Evolutionary conservation across 306 rosid genomes (phyloP).

Genomic region (Quillaja saponaria): DNA sequence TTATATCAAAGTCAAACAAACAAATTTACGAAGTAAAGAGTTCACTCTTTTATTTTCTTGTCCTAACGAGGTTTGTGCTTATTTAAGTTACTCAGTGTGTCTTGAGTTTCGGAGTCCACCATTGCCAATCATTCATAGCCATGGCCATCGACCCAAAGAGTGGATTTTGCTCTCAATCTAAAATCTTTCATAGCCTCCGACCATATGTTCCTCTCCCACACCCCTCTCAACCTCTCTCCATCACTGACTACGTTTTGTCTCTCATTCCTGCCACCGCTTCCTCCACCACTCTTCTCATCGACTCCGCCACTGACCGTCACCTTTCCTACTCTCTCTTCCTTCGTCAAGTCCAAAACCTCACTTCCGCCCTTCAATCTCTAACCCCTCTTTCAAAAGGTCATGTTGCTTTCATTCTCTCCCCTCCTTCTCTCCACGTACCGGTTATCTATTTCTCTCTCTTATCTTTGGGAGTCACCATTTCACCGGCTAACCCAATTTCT

Average conservation of each 20-base stretch:
- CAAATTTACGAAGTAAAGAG: no score
- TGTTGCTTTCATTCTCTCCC: slow-evolving; percentile 71
- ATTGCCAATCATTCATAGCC: background rate
- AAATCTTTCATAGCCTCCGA: slow-evolving; percentile 66
- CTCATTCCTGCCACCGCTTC: slow-evolving; percentile 39
- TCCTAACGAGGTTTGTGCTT: no score
- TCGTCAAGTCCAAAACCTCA: slow-evolving; percentile 52
- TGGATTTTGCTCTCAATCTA: slow-evolving; percentile 53
- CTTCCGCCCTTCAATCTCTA: slow-evolving; percentile 38
- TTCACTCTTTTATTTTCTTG: no score
- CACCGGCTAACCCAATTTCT: slow-evolving; percentile 73
- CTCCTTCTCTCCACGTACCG: slow-evolving; percentile 64
- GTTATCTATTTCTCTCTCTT: slow-evolving; percentile 73
- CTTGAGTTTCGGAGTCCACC: no score
- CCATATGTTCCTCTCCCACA: slow-evolving; percentile 69
- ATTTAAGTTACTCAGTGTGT: no score
- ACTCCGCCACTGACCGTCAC: slow-evolving; percentile 46
- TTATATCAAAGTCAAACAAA: no score
- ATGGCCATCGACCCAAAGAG: slow-evolving; percentile 39
- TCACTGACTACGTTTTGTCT: slow-evolving; percentile 53
- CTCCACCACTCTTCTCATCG: slow-evolving; percentile 49
- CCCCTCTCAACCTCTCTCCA: slow-evolving; percentile 53
- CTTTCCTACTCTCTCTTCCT: slow-evolving; percentile 59
- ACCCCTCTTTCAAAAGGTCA: slow-evolving; percentile 58
- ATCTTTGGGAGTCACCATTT: slow-evolving; percentile 59